These are phyloP conservation scores for Paraphoma chrysanthemicola DNA, from an alignment of 2,329 filamentous ascomycete genomes.

Conservation along the genomic window DNA sequence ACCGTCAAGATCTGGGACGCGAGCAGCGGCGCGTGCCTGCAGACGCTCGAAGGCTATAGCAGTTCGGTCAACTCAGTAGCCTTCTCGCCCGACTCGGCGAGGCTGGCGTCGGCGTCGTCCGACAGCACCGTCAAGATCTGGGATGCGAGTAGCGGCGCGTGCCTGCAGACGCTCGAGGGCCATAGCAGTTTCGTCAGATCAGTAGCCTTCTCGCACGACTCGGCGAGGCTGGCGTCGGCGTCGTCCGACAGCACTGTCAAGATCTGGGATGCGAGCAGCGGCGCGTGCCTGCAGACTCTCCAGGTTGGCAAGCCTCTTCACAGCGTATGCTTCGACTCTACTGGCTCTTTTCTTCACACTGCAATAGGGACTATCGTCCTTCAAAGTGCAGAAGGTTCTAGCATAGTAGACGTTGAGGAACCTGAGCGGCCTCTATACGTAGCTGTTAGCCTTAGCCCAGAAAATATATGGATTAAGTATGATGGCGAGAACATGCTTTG, in stretches of 20 bases:
- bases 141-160: constrained; percentile 19
- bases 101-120: constrained; percentile 18
- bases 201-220: too few relatives aligned
- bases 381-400: background rate
- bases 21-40: constrained; percentile 5
- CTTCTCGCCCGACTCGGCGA: constrained; percentile 22
- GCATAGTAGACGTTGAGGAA: constrained; percentile 1
- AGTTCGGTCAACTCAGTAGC: constrained; percentile 16
- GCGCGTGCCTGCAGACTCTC: constrained; percentile 10
- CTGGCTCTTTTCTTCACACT: constrained; percentile 23
- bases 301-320: constrained; percentile 8
- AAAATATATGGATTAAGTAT: constrained; percentile 24
- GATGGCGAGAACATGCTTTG: constrained; percentile 22
- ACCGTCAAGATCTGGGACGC: constrained; percentile 19
- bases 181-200: too few relatives aligned
- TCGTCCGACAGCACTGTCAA: constrained; percentile 20
- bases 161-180: constrained; percentile 22
- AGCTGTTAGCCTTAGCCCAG: constrained; percentile 15
- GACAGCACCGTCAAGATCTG: constrained; percentile 17
- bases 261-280: constrained; percentile 27
- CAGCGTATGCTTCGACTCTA: constrained; percentile 23
- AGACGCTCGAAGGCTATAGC: constrained; percentile 23
- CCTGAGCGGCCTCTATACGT: constrained; percentile 13
- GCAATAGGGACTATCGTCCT: constrained; percentile 21
- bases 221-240: constrained; percentile 20